A percentile compares a stretch with the other conserved stretches of the same genome.
phyloP scores from a whole-genome alignment of 176 grass and related monocot genomes.

The Cocos nucifera region DNA sequence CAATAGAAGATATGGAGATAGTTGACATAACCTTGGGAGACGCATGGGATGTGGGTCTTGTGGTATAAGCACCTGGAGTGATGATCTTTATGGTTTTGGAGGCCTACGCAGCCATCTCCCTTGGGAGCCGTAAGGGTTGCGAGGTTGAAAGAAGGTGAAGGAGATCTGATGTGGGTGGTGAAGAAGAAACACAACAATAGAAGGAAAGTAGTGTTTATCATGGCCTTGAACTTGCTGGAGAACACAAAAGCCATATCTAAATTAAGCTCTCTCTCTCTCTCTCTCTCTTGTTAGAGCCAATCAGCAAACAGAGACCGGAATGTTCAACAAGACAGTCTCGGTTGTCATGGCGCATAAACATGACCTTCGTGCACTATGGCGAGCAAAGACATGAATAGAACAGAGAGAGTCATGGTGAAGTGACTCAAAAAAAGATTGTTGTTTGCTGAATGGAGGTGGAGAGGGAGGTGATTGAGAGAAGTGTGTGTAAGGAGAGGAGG shows the following conservation, averaged over 20 bases:
- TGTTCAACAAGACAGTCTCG: too few relatives aligned
- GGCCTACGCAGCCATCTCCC: conserved; percentile 5
- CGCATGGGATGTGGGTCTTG: conserved; percentile 5
- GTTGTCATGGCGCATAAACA: too few relatives aligned
- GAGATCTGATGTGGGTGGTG: conserved; percentile 7
- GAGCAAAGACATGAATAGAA: too few relatives aligned
- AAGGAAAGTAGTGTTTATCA: conserved; percentile 24
- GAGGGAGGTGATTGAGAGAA: too few relatives aligned
- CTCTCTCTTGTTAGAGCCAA: too few relatives aligned
- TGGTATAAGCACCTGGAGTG: conserved; percentile 4
- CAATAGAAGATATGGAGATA: conserved; percentile 10
- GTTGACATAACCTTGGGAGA: conserved; percentile 13
- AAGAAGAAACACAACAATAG: conserved; percentile 20
- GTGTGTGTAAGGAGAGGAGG: too few relatives aligned
- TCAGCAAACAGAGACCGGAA: too few relatives aligned
- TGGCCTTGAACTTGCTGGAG: conserved; percentile 27
- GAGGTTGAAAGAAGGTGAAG: not conserved
- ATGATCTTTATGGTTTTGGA: not conserved
- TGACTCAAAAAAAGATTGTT: too few relatives aligned
- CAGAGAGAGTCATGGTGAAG: too few relatives aligned
- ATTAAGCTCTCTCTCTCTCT: too few relatives aligned
- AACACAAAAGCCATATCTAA: conserved; percentile 30
- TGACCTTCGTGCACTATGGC: too few relatives aligned
- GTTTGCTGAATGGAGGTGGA: too few relatives aligned
- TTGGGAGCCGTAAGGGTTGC: not conserved